These are phyloP conservation scores for Melastoma malabathricum DNA, from an alignment of 345 rosid species.

Conservation along the genomic window DNA sequence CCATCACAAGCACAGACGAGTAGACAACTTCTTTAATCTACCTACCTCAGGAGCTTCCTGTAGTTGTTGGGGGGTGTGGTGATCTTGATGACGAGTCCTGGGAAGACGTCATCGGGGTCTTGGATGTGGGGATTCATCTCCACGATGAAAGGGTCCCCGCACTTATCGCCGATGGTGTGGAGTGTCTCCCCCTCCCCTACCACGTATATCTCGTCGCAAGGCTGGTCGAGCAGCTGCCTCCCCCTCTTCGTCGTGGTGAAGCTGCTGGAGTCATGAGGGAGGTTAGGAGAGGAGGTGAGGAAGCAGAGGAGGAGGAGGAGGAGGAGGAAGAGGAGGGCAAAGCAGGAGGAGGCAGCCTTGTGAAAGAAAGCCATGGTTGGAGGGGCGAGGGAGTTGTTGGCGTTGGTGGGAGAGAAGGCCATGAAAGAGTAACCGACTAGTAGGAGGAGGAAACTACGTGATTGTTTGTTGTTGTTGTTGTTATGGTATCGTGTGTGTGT, in stretches of 20 bases:
- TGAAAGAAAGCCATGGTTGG: too few relatives aligned
- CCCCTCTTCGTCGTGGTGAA: constrained; percentile 18
- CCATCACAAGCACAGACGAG: too few relatives aligned
- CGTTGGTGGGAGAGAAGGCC: too few relatives aligned
- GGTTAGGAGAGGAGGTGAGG: not conserved
- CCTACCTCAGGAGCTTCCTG: not conserved
- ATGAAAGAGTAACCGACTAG: too few relatives aligned
- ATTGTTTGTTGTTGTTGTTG: too few relatives aligned
- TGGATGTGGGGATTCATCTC: constrained; percentile 77
- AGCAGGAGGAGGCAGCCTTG: not conserved
- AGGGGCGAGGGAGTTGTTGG: too few relatives aligned
- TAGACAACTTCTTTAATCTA: too few relatives aligned
- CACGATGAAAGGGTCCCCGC: constrained; percentile 64
- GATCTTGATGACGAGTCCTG: constrained; percentile 57
- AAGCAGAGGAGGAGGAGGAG: not conserved
- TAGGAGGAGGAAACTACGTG: too few relatives aligned
- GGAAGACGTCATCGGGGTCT: constrained; percentile 75
- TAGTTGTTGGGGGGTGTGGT: constrained; percentile 4
- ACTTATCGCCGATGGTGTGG: constrained; percentile 57
- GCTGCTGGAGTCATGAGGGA: constrained; percentile 8
- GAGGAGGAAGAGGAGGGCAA: not conserved
- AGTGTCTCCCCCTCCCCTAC: constrained; percentile 79
- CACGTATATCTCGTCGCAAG: constrained; percentile 64
- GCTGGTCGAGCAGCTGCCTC: constrained; percentile 13
- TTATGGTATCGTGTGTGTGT: too few relatives aligned